A percentile compares a stretch with the other conserved stretches of the same genome.
Conservation (phyloP, 192 early-diverging fungal genomes). For the Coemansia sp. region DNA sequence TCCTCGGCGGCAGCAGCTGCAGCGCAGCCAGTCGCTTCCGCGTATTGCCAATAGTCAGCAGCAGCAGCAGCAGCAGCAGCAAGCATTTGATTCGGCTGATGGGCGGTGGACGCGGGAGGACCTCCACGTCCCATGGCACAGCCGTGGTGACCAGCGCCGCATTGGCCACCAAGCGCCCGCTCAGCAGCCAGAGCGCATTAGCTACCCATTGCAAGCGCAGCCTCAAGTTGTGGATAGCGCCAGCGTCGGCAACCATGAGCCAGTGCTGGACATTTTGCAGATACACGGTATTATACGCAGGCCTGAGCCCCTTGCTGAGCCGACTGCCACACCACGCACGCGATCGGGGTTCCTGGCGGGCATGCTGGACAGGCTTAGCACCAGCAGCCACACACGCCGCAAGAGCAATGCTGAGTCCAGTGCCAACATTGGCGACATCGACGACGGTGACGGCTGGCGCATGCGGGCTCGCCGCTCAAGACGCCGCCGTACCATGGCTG, state of each 20-base stretch:
- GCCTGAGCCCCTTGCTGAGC: not conserved
- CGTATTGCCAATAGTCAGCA: slow-evolving; percentile 8
- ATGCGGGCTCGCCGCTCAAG: slow-evolving; percentile 22
- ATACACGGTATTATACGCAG: not conserved
- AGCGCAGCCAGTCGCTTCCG: slow-evolving; percentile 36
- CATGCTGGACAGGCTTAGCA: slow-evolving; percentile 19
- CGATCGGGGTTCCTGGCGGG: slow-evolving; percentile 31
- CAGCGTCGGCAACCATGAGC: not conserved
- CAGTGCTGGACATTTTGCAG: slow-evolving; percentile 1
- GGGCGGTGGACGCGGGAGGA: slow-evolving; percentile 14
- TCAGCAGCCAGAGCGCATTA: slow-evolving; percentile 10
- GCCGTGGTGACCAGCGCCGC: slow-evolving; percentile 9
- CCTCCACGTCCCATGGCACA: slow-evolving; percentile 13
- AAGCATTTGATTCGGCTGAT: not conserved
- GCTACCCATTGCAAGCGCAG: slow-evolving; percentile 10
- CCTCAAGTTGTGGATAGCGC: not conserved
- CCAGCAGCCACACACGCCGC: slow-evolving; percentile 16
- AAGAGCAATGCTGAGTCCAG: slow-evolving; percentile 17
- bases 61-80: not conserved
- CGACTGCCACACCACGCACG: not conserved
- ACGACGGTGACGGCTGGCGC: not conserved
- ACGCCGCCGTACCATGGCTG: slow-evolving; percentile 23
- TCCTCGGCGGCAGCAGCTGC: not conserved
- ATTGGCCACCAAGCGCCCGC: not conserved
- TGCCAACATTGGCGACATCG: not conserved